These are phyloP conservation scores for Tuber magnatum DNA, from an alignment of 495 filamentous ascomycete species.

Conservation along the genomic window DNA sequence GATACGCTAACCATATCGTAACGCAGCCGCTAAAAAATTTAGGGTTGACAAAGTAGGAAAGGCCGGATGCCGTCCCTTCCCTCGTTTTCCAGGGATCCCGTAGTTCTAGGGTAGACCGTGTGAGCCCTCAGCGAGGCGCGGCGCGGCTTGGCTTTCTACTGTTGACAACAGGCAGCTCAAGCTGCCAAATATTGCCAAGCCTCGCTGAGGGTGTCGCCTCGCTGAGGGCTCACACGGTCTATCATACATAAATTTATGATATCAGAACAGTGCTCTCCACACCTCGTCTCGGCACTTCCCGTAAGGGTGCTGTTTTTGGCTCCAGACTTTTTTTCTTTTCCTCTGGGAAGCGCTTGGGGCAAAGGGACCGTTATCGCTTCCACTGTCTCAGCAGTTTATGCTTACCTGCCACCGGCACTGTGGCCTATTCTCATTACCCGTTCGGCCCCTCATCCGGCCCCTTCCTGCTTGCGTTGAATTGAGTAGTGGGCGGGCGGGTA, in stretches of 20 bases:
- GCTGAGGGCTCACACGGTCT: too few species aligned
- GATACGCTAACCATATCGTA: not conserved
- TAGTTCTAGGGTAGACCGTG: too few species aligned
- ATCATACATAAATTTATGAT: too few species aligned
- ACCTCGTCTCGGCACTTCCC: not conserved
- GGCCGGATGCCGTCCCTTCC: not conserved
- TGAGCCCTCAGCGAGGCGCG: too few species aligned
- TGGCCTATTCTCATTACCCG: not conserved
- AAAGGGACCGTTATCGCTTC: not conserved
- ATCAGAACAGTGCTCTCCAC: too few species aligned
- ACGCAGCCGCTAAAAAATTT: not conserved
- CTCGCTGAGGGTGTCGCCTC: too few species aligned
- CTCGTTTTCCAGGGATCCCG: not conserved
- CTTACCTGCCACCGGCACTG: not conserved
- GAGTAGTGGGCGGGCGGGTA: not conserved
- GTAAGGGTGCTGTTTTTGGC: not conserved
- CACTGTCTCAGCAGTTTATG: not conserved
- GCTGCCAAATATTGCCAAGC: too few species aligned
- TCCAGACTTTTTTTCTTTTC: not conserved
- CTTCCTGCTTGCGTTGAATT: not conserved
- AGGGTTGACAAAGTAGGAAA: not conserved
- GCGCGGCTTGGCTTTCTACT: too few species aligned
- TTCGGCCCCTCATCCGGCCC: not conserved
- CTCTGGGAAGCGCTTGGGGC: conserved; percentile 1
- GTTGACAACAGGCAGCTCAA: too few species aligned